Base-by-base conservation (phyloP, 441 rosid species). In the Populus hybrid region DNA sequence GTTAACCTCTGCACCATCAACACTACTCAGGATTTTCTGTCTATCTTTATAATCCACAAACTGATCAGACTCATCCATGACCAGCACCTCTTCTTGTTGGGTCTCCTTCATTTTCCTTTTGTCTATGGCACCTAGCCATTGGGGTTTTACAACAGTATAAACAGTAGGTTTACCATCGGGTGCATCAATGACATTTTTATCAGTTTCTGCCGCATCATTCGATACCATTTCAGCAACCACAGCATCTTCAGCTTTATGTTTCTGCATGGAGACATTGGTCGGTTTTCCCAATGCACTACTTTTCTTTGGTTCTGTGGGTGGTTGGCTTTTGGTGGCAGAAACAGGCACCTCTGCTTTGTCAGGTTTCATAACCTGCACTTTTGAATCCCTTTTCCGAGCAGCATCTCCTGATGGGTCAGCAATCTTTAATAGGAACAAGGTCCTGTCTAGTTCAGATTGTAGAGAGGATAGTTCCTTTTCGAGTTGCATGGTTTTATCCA, bases 371-470 rank as follows among this genome's bases (percentile, higher is more conserved):
- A 84, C 88, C 74, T 80, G 87, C 7, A 66, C 81, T 74, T 87
- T 90, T 28, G 65, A 76, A 36, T 89, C 92, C 80, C 94, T 91
- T 86, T 82, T 89, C 87, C 82, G 89, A 79, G 86, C 87, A 77
- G 92, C 90, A 84, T 89, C 98, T 81, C 97, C 98, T 0, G 88
- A 83, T 59, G 99, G 99, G 70, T 94, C 99, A 78, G 99, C 95
- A 80, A 97, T 85, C 87, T 91, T 97, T 86, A 97, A 83, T 68
- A 97, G 90, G 84, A 88, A 94, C 69, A 84, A 34, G 57, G 92
- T 85, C 81, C 99, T 85, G 82, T 88, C 91, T 66, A 94, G 72
- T 75, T 94, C 96, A 32, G 91, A 85, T 82, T 94, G 93, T 71
- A 91, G 97, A 72, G 87, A 46, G 64, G 93, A 84, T 59, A 93